Percentiles rank a stretch among this genome's conserved stretches.
phyloP scores from a whole-genome alignment of 495 filamentous ascomycete species.

The Xylaria intraflava region DNA sequence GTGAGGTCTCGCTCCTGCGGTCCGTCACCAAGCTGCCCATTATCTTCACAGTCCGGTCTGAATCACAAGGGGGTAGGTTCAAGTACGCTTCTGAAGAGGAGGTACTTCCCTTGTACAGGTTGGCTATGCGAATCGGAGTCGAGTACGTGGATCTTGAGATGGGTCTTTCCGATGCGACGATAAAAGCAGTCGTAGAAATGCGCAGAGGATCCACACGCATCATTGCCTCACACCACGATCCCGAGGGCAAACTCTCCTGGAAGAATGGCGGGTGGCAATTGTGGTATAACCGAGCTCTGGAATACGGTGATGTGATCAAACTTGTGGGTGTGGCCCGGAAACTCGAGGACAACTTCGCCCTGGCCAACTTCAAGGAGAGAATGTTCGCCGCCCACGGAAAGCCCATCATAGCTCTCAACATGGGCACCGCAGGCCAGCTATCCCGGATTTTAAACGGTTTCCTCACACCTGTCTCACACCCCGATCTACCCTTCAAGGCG shows the following conservation, averaged over 20 bases:
- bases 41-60: constrained; percentile 87
- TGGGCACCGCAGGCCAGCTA: constrained; percentile 82
- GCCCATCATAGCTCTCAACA: constrained; percentile 92
- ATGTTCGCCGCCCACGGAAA: constrained; percentile 62
- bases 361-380: constrained; percentile 75
- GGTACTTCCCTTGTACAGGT: constrained; percentile 64
- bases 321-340: constrained; percentile 76
- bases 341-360: constrained; percentile 77
- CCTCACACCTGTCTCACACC: constrained; percentile 93
- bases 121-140: constrained; percentile 73
- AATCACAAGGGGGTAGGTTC: constrained; percentile 82
- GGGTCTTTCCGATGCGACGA: constrained; percentile 61
- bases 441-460: constrained; percentile 86
- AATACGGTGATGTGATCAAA: constrained; percentile 89
- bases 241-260: constrained; percentile 73
- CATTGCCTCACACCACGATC: constrained; percentile 94
- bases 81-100: constrained; percentile 67
- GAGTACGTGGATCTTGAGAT: constrained; percentile 95
- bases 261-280: constrained; percentile 79
- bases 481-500: constrained; percentile 80
- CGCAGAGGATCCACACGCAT: constrained; percentile 69
- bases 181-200: constrained; percentile 48
- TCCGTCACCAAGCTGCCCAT: constrained; percentile 71
- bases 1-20: constrained; percentile 75
- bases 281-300: constrained; percentile 78